A percentile compares a stretch with the other conserved stretches of the same genome.
Conservation (phyloP, 2,329 filamentous ascomycete species). For the Echinosphaeria canescens region DNA sequence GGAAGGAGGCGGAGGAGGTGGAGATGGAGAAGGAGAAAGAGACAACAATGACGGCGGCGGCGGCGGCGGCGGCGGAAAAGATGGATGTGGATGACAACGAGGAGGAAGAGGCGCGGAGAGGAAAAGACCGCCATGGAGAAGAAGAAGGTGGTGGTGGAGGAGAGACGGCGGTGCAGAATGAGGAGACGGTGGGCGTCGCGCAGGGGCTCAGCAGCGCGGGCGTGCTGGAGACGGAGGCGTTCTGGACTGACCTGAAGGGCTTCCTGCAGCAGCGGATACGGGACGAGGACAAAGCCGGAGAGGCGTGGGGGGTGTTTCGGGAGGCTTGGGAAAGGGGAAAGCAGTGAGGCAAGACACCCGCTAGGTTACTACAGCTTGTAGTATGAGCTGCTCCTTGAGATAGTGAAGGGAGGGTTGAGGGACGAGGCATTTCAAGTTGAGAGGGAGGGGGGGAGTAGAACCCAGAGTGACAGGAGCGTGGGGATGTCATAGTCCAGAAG, state of each 20-base stretch:
- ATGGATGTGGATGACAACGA: conserved; percentile 5
- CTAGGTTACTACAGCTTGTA: not conserved
- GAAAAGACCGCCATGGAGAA: conserved; percentile 6
- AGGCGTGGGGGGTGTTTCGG: conserved; percentile 46
- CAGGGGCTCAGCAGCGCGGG: conserved; percentile 32
- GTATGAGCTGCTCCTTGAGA: no score
- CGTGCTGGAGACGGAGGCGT: conserved; percentile 46
- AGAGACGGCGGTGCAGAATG: conserved; percentile 11
- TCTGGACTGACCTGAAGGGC: conserved; percentile 70
- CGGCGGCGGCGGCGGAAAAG: conserved; percentile 12
- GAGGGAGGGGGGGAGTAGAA: no score
- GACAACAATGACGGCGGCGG: conserved; percentile 11
- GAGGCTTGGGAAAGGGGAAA: conserved; percentile 29
- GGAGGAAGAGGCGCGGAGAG: no score
- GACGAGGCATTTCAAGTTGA: no score
- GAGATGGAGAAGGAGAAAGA: no score
- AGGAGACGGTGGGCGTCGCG: conserved; percentile 18
- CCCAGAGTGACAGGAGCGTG: no score
- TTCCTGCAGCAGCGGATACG: conserved; percentile 64
- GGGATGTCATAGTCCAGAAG: not conserved
- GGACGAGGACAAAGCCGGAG: conserved; percentile 42
- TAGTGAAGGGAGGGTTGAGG: no score
- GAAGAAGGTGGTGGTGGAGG: not conserved
- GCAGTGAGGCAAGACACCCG: not conserved
- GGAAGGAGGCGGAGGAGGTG: no score